Conservation (phyloP, 768 basidiomycete species). For the Porpolomopsis calyptriformis region DNA sequence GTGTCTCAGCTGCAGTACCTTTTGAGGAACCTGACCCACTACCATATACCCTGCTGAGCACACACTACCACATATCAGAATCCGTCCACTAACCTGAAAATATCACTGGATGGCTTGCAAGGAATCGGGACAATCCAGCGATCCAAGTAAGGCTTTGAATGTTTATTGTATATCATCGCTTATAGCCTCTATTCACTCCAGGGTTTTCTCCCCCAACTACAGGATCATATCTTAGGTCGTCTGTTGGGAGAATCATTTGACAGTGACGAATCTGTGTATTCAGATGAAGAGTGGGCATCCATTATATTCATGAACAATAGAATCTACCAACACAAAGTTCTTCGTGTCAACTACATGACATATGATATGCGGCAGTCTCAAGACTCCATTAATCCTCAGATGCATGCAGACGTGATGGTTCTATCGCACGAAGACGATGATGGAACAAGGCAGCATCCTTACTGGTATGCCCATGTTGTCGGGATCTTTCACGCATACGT, state of each 20-base stretch:
- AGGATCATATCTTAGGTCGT: slow-evolving; percentile 21
- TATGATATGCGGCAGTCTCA: slow-evolving; percentile 18
- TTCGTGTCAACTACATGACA: slow-evolving; percentile 26
- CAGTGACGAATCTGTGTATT: slow-evolving; percentile 13
- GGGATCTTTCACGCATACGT: slow-evolving; percentile 15
- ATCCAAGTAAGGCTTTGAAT: too few species aligned
- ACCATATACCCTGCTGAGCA: background rate
- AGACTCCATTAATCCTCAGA: slow-evolving; percentile 30
- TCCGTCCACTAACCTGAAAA: background rate
- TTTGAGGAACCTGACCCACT: too few species aligned
- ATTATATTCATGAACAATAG: slow-evolving; percentile 16
- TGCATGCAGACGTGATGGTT: slow-evolving; percentile 26
- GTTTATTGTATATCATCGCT: background rate
- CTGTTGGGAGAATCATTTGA: slow-evolving; percentile 8
- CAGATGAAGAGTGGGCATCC: slow-evolving; percentile 10
- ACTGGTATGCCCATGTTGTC: slow-evolving; percentile 11
- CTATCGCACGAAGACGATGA: slow-evolving; percentile 12
- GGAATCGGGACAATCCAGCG: too few species aligned
- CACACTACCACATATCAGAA: slow-evolving; percentile 19
- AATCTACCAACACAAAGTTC: slow-evolving; percentile 21
- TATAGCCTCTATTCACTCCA: slow-evolving; percentile 3
- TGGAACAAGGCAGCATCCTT: slow-evolving; percentile 7
- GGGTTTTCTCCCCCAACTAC: slow-evolving; percentile 19
- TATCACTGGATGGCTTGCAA: background rate
- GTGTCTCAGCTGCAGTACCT: too few species aligned